Evolutionary conservation across 371 early-diverging fungal species (phyloP), one percentile per base, ranked within the genome.

Genomic region (Quaeritorhiza haematococci): DNA sequence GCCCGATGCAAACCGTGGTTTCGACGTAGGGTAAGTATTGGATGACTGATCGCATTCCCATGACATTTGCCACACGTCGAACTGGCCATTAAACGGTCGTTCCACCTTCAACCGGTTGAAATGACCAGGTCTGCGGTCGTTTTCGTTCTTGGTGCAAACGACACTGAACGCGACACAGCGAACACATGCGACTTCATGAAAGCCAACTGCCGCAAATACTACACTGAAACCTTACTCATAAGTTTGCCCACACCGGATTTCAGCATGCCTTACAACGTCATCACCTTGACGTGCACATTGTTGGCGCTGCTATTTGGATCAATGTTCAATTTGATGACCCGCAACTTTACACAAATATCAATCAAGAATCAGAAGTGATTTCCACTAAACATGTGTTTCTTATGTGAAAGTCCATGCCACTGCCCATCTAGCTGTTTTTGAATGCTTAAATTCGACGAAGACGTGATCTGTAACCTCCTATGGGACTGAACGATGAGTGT

Each of bases 241-340:
- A 86, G 84, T 42, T 76, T 94, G 47, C 94, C 96, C 4, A 91
- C 93, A 8, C 96, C 98, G 1, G 98, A 98, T 57, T 98, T 98
- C 58, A 88, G 88, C 53, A 98, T 98, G 98, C 96, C 96, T 0
- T 98, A 96, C 71, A 98, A 98, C 72, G 97, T 96, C 44, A 93
- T 96, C 53, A 94, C 97, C 0, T 75, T 96, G 67, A 92, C 96
- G 1, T 94, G 92, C 61, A 98, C 98, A 0, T 84, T 94, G 24
- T 80, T 96, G 63, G 95, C 94, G 0, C 71, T 96, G 34, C 95
- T 89, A 73, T 98, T 94, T 85, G 98, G 98, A 3, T 83, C 89
- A 5, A 67, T 91, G 26, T 94, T 93, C 67, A 94, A 94, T 60
- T 59, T 91, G 52, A 59, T 75, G 17, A 61, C 58, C 0, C 38